These are phyloP conservation scores for Leucocoprinus sp. DNA, from an alignment of 768 basidiomycete species.

Conservation along the genomic window DNA sequence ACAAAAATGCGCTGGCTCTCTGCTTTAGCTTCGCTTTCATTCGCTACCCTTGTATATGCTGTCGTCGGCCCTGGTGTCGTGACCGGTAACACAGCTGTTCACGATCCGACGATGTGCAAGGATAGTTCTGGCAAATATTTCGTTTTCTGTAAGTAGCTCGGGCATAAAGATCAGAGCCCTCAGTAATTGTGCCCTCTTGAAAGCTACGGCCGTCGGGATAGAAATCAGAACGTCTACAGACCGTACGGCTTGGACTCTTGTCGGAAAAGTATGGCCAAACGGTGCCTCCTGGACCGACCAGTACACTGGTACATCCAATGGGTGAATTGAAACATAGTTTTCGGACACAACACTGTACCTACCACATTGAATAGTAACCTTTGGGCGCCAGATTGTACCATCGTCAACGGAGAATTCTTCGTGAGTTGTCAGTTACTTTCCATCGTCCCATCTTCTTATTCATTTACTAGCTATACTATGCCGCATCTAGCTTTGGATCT, in stretches of 20 bases:
- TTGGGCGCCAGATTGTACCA: constrained; percentile 33
- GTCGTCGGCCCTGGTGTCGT: constrained; percentile 30
- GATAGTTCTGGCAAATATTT: constrained; percentile 38
- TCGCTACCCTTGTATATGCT: constrained; percentile 16
- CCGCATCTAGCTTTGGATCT: constrained; percentile 47
- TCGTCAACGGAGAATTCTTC: constrained; percentile 22
- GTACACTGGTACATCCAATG: constrained; percentile 40
- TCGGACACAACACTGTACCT: neutral
- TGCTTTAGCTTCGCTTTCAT: constrained; percentile 12
- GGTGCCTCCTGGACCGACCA: constrained; percentile 43
- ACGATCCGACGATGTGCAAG: constrained; percentile 44
- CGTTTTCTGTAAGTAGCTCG: constrained; percentile 32
- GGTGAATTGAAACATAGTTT: constrained; percentile 18
- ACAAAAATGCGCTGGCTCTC: constrained; percentile 15
- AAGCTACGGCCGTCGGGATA: constrained; percentile 38
- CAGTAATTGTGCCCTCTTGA: neutral
- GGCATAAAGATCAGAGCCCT: neutral
- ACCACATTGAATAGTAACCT: constrained; percentile 20
- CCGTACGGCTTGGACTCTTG: constrained; percentile 35
- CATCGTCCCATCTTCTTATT: neutral
- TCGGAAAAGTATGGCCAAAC: constrained; percentile 40
- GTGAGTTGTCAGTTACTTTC: constrained; percentile 14
- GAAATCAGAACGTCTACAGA: constrained; percentile 44
- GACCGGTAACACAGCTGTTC: constrained; percentile 34
- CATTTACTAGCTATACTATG: constrained; percentile 39